A percentile compares a stretch with the other conserved stretches of the same genome.
Evolutionary conservation across 2,329 filamentous ascomycete genomes (phyloP).

Genomic region (Cladophialophora psammophila): DNA sequence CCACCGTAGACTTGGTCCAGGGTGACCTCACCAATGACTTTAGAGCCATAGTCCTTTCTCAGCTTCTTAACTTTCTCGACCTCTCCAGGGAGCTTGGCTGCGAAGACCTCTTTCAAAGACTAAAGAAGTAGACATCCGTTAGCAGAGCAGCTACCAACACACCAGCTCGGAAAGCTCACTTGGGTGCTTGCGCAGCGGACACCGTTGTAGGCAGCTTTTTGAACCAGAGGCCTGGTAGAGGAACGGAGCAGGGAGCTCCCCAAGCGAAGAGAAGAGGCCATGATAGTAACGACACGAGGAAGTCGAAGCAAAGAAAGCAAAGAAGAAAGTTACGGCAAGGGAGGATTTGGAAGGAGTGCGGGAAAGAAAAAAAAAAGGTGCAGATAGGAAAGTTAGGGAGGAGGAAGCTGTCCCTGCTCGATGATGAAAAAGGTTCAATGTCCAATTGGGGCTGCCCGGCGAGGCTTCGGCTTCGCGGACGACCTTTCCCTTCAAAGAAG

Average conservation of each 20-base stretch:
- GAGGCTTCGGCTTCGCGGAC: constrained; percentile 9
- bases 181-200: constrained; percentile 84
- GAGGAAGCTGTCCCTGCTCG: constrained; percentile 19
- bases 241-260: constrained; percentile 82
- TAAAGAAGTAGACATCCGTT: constrained; percentile 50
- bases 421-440: constrained; percentile 20
- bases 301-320: constrained; percentile 20
- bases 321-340: constrained; percentile 31
- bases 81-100: constrained; percentile 92
- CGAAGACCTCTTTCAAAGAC: constrained; percentile 98
- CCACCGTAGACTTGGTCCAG: constrained; percentile 99
- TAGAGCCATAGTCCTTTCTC: constrained; percentile 92
- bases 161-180: constrained; percentile 81
- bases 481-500: constrained; percentile 1
- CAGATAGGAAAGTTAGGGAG: constrained; percentile 25
- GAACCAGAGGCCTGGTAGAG: constrained; percentile 71
- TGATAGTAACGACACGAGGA: constrained; percentile 57
- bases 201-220: constrained; percentile 78
- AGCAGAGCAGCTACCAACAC: constrained; percentile 76
- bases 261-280: constrained; percentile 85
- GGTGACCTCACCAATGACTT: constrained; percentile 96
- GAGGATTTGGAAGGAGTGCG: constrained; percentile 19
- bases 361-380: constrained; percentile 32
- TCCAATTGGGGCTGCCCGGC: constrained; percentile 7
- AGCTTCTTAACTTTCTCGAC: constrained; percentile 99